These are phyloP conservation scores for Psidium guajava DNA, from an alignment of 345 rosid species.

Conservation along the genomic window DNA sequence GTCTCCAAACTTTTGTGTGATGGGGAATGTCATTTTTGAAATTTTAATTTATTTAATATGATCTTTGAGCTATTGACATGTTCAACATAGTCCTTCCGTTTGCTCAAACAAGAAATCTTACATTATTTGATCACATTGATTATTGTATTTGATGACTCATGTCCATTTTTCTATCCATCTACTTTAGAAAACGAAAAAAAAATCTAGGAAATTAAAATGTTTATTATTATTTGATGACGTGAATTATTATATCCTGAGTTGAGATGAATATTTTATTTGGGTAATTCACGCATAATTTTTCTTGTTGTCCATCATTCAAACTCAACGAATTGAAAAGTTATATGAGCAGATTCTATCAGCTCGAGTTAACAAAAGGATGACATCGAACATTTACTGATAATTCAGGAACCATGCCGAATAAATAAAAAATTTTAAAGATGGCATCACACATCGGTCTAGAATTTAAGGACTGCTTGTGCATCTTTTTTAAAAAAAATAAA, in stretches of 20 bases:
- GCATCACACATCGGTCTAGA: accelerated
- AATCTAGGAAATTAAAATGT: background rate
- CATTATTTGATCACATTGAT: background rate
- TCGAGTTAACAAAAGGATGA: background rate
- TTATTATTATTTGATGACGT: background rate
- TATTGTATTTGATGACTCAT: background rate
- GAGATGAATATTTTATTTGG: background rate
- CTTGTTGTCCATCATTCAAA: background rate
- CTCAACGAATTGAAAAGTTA: background rate
- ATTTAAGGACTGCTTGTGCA: background rate
- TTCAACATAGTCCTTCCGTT: background rate
- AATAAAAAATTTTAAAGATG: background rate
- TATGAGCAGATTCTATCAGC: background rate
- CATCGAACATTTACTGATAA: background rate
- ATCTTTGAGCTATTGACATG: background rate
- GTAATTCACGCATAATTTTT: background rate
- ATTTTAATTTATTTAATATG: background rate
- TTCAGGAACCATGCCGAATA: background rate
- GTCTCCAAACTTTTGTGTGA: background rate
- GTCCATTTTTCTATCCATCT: background rate
- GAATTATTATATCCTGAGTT: background rate
- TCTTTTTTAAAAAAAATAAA: no score
- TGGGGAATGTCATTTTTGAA: background rate
- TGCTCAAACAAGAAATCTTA: background rate
- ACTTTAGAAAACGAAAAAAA: background rate